Base-by-base conservation (phyloP, 2,329 filamentous ascomycete genomes). In the Coniella lustricola region DNA sequence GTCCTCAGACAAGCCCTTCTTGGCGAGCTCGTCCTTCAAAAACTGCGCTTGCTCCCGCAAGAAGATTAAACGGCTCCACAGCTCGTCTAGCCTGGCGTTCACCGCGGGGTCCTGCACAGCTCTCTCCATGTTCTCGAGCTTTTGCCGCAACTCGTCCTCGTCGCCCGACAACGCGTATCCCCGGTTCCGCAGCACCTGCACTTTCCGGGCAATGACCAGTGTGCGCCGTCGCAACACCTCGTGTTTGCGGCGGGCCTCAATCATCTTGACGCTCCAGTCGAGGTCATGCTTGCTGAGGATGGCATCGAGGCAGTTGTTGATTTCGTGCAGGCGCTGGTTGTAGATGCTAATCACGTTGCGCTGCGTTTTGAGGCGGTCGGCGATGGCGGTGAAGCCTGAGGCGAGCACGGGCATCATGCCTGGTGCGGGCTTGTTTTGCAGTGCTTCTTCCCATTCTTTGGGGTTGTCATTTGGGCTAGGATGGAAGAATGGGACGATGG, bases 401-500 rank as follows among this genome's bases (percentile, higher is more conserved):
- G 81, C 85, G 7, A 90, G 73, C 4, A 89, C 85, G 3, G 87
- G 88, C 60, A 93, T 85, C 60, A 82, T 88, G 46, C 83, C 83
- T 8, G 82, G 76, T 33, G 78, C 84, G 4, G 88, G 88, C 67
- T 90, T 90, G 60, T 85, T 85, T 56, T 85, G 79, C 22, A 91
- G 76, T 0, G 88, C 88, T 58, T 90, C 85, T 60, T 94, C 88
- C 86, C 87, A 94, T 61, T 87, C 86, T 55, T 80, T 77, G 33
- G 84, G 79, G 60, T 90, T 82, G 61, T 93, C 88, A 56, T 79
- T 73, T 1, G 81, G 71, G 14, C 78, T 73, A 2, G 85, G 85
- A 55, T 82, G 79, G 65, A 86, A 90, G 64, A 85, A 90, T 10
- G 85, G 85, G n/a, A 85, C 82, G 61, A 78, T 77, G 45, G 80